Conservation (phyloP, 2,329 filamentous ascomycete species). For the Trichoderma polysporum region DNA sequence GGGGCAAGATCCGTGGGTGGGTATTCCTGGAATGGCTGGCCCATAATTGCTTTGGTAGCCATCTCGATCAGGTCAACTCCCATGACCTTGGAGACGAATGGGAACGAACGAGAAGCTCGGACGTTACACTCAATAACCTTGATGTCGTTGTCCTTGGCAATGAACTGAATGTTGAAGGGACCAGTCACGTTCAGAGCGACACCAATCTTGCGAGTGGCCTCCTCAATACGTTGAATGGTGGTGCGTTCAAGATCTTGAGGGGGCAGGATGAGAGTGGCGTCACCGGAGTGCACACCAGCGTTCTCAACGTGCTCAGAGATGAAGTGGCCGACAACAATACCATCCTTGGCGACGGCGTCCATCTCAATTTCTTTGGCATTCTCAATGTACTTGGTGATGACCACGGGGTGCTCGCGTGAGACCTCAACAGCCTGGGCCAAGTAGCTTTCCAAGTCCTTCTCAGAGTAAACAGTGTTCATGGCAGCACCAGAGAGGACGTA, state of each 20-base stretch:
- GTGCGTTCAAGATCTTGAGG: conserved; percentile 89
- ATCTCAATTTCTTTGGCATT: conserved; percentile 99
- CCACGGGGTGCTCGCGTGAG: conserved; percentile 91
- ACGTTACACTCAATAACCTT: conserved; percentile 99
- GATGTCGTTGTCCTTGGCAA: conserved; percentile 98
- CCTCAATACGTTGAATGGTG: conserved; percentile 87
- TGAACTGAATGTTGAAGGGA: conserved; percentile 99
- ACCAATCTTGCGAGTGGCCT: conserved; percentile 93
- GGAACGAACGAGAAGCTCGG: conserved; percentile 91
- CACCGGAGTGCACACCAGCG: conserved; percentile 96
- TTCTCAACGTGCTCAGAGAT: conserved; percentile 99
- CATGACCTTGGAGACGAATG: conserved; percentile 98
- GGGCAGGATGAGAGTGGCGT: conserved; percentile 91
- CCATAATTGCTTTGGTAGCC: conserved; percentile 96
- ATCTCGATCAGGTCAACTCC: conserved; percentile 96
- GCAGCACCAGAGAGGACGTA: conserved; percentile 96
- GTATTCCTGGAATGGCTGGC: conserved; percentile 77
- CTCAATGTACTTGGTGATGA: conserved; percentile 99
- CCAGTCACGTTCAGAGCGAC: conserved; percentile 93
- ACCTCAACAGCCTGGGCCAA: conserved; percentile 89
- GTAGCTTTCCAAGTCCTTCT: conserved; percentile 86
- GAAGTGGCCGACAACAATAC: conserved; percentile 89
- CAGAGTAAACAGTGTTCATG: conserved; percentile 99
- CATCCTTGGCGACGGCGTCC: conserved; percentile 93
- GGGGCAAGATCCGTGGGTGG: conserved; percentile 72